Percentiles rank a stretch among this genome's conserved stretches.
Evolutionary conservation across 2,329 filamentous ascomycete genomes (phyloP).

Genomic region (Beauveria australis): DNA sequence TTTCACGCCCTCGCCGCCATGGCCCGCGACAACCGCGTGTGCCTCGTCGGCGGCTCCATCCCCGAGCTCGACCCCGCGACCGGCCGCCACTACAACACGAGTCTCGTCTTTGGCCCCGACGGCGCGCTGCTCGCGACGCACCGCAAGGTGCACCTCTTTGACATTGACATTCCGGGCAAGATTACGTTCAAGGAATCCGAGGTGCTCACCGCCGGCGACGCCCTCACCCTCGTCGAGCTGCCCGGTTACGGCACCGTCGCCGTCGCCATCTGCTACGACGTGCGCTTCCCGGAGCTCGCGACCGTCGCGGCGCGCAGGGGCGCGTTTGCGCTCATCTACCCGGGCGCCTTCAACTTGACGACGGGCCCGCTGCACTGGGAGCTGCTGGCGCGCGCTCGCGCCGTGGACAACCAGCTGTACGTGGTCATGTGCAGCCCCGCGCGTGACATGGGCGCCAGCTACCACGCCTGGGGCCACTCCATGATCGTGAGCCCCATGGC

Average conservation of each 20-base stretch:
- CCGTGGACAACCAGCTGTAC: slow-evolving; percentile 90
- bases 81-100: slow-evolving; percentile 80
- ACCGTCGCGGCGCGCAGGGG: slow-evolving; percentile 79
- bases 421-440: slow-evolving; percentile 90
- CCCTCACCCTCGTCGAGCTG: slow-evolving; percentile 76
- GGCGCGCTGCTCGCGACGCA: slow-evolving; percentile 80
- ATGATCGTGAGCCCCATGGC: slow-evolving; percentile 85
- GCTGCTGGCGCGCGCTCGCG: slow-evolving; percentile 70
- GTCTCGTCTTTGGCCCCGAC: slow-evolving; percentile 68
- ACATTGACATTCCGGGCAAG: slow-evolving; percentile 94
- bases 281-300: slow-evolving; percentile 91
- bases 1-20: slow-evolving; percentile 77
- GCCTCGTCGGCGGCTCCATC: slow-evolving; percentile 86
- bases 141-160: slow-evolving; percentile 92
- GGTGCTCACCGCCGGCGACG: slow-evolving; percentile 76
- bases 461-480: slow-evolving; percentile 89
- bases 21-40: slow-evolving; percentile 69
- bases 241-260: slow-evolving; percentile 83
- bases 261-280: slow-evolving; percentile 93
- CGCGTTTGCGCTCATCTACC: slow-evolving; percentile 84
- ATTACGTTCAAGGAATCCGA: slow-evolving; percentile 89
- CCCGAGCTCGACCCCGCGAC: slow-evolving; percentile 61
- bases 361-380: slow-evolving; percentile 91
- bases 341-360: slow-evolving; percentile 93
- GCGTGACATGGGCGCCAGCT: slow-evolving; percentile 62